Percentiles rank a stretch among this genome's conserved stretches.
Conservation (phyloP, 768 basidiomycete species). For the Lentinula raphanica region DNA sequence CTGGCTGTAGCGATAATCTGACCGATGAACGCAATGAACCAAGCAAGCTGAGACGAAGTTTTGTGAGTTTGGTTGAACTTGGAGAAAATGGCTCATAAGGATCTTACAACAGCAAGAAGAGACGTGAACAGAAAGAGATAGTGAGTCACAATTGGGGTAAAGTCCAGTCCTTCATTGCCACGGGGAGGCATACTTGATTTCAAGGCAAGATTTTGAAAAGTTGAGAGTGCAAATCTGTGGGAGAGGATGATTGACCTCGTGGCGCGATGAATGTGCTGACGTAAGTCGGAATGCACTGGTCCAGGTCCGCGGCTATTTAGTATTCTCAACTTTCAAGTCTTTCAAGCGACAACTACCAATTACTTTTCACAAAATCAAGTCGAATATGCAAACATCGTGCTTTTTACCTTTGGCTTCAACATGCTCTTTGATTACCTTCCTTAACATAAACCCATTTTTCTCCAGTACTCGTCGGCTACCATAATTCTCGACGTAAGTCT, state of each 20-base stretch:
- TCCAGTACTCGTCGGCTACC: slow-evolving; percentile 62
- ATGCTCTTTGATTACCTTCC: slow-evolving; percentile 33
- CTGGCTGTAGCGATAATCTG: slow-evolving; percentile 61
- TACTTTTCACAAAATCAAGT: slow-evolving; percentile 19
- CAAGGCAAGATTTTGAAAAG: slow-evolving; percentile 8
- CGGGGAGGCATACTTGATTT: slow-evolving; percentile 49
- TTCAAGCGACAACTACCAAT: background rate
- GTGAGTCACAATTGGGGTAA: slow-evolving; percentile 85
- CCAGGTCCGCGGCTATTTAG: too few relatives aligned
- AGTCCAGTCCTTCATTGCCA: slow-evolving; percentile 68
- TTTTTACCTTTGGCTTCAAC: slow-evolving; percentile 31
- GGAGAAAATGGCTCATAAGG: too few relatives aligned
- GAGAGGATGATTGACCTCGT: background rate
- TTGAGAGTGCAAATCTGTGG: background rate
- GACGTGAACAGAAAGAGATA: slow-evolving; percentile 89
- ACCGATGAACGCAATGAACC: slow-evolving; percentile 75
- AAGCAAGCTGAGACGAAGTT: slow-evolving; percentile 45
- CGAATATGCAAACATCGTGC: slow-evolving; percentile 30
- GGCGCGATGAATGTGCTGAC: background rate
- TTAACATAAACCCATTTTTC: slow-evolving; percentile 54
- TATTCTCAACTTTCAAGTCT: too few relatives aligned
- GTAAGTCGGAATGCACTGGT: too few relatives aligned
- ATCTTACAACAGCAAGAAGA: slow-evolving; percentile 72
- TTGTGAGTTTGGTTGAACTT: too few relatives aligned
- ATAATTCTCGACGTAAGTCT: slow-evolving; percentile 27